Evolutionary conservation across 768 basidiomycete genomes (phyloP).

Genomic region (Hirschioporus abietinus): DNA sequence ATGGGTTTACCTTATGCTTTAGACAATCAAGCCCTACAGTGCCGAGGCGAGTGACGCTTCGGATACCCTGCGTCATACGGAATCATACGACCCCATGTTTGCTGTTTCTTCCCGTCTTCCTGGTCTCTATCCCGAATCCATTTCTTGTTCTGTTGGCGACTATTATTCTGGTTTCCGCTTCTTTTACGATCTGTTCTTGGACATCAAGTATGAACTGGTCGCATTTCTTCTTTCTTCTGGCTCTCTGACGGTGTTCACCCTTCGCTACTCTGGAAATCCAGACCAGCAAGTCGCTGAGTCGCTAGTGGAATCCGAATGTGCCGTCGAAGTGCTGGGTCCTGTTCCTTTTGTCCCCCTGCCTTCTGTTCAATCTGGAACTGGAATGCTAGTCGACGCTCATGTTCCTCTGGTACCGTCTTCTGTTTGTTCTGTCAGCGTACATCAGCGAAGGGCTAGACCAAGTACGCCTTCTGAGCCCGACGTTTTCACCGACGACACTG

Average conservation of each 20-base stretch:
- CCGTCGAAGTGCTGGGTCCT: no score
- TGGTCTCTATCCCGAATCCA: neutral
- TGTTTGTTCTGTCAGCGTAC: no score
- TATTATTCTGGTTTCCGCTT: neutral
- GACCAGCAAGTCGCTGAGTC: neutral
- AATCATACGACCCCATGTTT: neutral
- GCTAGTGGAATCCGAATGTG: no score
- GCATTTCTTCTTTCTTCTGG: neutral
- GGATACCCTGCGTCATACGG: neutral
- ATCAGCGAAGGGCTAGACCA: no score
- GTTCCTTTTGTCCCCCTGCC: no score
- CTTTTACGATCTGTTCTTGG: neutral
- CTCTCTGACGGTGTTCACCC: neutral
- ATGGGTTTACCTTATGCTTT: neutral
- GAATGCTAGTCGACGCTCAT: no score
- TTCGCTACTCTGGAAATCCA: neutral
- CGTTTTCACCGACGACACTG: no score
- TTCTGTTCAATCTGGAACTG: no score
- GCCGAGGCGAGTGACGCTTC: neutral
- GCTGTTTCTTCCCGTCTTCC: neutral
- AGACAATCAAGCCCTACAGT: neutral
- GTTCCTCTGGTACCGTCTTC: no score
- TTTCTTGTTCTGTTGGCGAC: neutral
- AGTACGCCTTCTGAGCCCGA: no score
- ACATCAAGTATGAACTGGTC: neutral